Conservation (phyloP, 192 early-diverging fungal species). For the Rhizoclosmatium globosum region DNA sequence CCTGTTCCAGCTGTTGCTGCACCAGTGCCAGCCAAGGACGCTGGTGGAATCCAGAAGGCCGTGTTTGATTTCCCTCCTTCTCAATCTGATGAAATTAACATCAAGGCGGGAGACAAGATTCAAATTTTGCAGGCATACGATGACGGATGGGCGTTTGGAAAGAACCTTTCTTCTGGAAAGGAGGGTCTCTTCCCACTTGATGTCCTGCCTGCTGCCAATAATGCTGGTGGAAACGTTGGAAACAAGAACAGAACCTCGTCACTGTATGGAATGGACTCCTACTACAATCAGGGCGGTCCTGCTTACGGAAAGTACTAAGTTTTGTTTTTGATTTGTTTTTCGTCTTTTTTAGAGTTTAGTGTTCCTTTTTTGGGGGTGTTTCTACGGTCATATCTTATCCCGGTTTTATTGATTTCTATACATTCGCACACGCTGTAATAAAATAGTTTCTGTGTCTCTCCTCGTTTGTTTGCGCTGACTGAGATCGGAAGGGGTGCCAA, state of each 20-base stretch:
- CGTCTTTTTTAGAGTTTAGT: not conserved
- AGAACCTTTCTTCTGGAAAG: constrained; percentile 56
- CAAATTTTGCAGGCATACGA: constrained; percentile 11
- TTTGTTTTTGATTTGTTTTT: constrained; percentile 2
- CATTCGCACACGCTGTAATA: no score
- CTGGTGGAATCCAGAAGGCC: not conserved
- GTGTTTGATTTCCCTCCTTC: constrained; percentile 19
- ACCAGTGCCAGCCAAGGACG: not conserved
- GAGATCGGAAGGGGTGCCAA: not conserved
- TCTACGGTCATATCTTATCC: not conserved
- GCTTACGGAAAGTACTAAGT: not conserved
- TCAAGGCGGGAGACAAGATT: constrained; percentile 16
- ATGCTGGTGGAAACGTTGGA: not conserved
- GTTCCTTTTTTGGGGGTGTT: not conserved
- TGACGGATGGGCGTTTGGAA: constrained; percentile 60
- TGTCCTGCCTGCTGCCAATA: not conserved
- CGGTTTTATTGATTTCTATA: not conserved
- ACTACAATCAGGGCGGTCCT: not conserved
- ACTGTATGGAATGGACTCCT: not conserved
- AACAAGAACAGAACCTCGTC: constrained; percentile 21
- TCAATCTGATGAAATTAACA: constrained; percentile 5
- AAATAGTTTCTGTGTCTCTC: no score
- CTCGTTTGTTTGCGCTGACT: no score
- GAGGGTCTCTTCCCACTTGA: constrained; percentile 59
- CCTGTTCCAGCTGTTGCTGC: not conserved